A percentile compares a stretch with the other conserved stretches of the same genome.
phyloP scores from a whole-genome alignment of 768 basidiomycete species.

The Tulasnella sp. region DNA sequence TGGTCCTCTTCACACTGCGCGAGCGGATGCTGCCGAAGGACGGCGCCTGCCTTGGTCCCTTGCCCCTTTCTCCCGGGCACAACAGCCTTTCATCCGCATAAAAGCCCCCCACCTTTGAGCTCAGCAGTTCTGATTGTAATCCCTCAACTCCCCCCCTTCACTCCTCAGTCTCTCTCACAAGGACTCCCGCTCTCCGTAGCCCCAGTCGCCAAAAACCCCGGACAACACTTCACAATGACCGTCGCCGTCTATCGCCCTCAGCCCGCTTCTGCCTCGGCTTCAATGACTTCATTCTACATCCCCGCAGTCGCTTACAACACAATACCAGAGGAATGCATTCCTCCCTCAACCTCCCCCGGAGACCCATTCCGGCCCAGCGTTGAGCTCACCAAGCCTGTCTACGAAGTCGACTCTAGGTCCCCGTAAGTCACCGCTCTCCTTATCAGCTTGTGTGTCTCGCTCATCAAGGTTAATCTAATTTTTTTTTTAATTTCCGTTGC shows the following conservation, averaged over 20 bases:
- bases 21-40: not conserved
- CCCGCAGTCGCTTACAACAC: slow-evolving; percentile 14
- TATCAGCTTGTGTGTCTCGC: no score
- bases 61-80: not conserved
- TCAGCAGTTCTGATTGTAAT: not conserved
- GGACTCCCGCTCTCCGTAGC: not conserved
- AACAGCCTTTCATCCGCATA: not conserved
- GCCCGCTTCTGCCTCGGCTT: slow-evolving; percentile 16
- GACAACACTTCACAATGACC: not conserved
- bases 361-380: slow-evolving; percentile 25
- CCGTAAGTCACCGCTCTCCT: slow-evolving; percentile 12
- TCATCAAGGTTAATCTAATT: no score
- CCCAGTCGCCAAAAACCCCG: not conserved
- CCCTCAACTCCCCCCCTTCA: not conserved
- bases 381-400: slow-evolving; percentile 21
- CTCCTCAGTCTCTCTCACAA: not conserved
- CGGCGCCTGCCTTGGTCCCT: not conserved
- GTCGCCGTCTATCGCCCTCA: slow-evolving; percentile 9
- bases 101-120: not conserved
- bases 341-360: slow-evolving; percentile 22
- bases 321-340: slow-evolving; percentile 25
- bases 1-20: not conserved
- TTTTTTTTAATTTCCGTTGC: not conserved
- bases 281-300: slow-evolving; percentile 24
- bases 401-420: slow-evolving; percentile 21